A percentile compares a stretch with the other conserved stretches of the same genome.
phyloP scores from a whole-genome alignment of 805 yeast genomes.

The Huiozyma sinensis region DNA sequence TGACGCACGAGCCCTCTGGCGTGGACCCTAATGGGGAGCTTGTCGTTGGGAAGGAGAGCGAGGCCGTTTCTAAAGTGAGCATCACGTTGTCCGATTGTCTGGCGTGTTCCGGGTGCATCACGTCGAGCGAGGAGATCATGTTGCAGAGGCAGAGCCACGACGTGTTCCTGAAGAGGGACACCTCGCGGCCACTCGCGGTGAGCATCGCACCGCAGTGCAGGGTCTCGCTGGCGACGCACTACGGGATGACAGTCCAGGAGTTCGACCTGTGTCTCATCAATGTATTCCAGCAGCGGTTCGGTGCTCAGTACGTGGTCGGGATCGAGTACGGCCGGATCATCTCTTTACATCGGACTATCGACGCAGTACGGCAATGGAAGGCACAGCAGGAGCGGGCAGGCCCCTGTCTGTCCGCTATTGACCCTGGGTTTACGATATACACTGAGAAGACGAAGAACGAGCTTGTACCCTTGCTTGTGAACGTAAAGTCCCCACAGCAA shows the following conservation, averaged over 20 bases:
- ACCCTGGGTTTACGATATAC: slow-evolving; percentile 96
- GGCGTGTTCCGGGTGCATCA: slow-evolving; percentile 95
- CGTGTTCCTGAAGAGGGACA: slow-evolving; percentile 51
- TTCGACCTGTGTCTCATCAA: slow-evolving; percentile 53
- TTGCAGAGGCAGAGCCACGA: slow-evolving; percentile 84
- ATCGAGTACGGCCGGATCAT: slow-evolving; percentile 71
- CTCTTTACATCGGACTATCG: slow-evolving; percentile 42
- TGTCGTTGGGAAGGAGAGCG: slow-evolving; percentile 56
- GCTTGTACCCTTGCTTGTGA: slow-evolving; percentile 57
- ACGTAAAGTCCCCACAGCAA: slow-evolving; percentile 85
- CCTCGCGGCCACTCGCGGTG: slow-evolving; percentile 45
- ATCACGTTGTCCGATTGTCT: slow-evolving; percentile 86
- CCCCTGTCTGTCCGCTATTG: slow-evolving; percentile 61
- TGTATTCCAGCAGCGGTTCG: slow-evolving; percentile 44
- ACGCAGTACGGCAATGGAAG: slow-evolving; percentile 25
- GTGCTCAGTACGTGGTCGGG: slow-evolving; percentile 70
- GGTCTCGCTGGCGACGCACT: slow-evolving; percentile 68
- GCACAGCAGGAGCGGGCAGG: slow-evolving; percentile 1
- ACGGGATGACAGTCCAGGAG: slow-evolving; percentile 37
- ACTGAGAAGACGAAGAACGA: slow-evolving; percentile 94
- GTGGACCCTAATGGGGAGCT: slow-evolving; percentile 32
- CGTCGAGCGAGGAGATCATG: slow-evolving; percentile 92
- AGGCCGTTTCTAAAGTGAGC: slow-evolving; percentile 63
- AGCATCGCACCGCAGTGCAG: slow-evolving; percentile 82
- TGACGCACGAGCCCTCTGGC: slow-evolving; percentile 9